Percentiles rank a stretch among this genome's conserved stretches.
Evolutionary conservation across 345 rosid species (phyloP).

Genomic region (Euphorbia tirucalli): DNA sequence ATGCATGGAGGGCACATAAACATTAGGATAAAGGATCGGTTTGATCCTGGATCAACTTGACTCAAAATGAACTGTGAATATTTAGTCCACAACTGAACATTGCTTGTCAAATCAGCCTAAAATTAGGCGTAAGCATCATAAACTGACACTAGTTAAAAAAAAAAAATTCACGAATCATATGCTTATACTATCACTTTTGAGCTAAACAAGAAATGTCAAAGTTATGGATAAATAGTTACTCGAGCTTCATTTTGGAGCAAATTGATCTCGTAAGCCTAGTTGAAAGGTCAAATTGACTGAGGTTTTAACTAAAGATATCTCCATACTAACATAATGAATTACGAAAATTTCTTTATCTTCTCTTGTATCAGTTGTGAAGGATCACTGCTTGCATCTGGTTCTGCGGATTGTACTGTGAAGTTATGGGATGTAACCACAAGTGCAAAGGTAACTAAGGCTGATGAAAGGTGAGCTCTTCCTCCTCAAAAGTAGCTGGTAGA

Average conservation of each 20-base stretch:
- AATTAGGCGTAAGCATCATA: neutral
- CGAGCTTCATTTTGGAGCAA: no score
- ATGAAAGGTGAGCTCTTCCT: slow-evolving; percentile 45
- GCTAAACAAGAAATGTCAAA: no score
- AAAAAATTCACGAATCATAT: neutral
- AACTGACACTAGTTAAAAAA: neutral
- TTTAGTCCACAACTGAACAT: neutral
- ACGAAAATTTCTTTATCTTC: neutral
- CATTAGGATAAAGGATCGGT: neutral
- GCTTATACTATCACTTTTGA: no score
- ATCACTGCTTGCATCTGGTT: slow-evolving; percentile 91
- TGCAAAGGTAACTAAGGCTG: slow-evolving; percentile 55
- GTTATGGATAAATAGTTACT: no score
- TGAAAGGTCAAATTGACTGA: no score
- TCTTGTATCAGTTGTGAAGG: slow-evolving; percentile 69
- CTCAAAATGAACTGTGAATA: neutral
- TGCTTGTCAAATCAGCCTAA: neutral
- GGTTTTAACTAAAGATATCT: neutral
- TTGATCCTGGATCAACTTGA: neutral
- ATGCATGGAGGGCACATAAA: neutral
- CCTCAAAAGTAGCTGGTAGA: neutral
- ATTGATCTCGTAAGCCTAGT: no score
- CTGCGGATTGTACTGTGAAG: slow-evolving; percentile 92
- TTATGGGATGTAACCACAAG: slow-evolving; percentile 85
- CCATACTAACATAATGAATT: neutral